phyloP scores from a whole-genome alignment of 371 early-diverging fungal species.

The Capniomyces stellatus region DNA sequence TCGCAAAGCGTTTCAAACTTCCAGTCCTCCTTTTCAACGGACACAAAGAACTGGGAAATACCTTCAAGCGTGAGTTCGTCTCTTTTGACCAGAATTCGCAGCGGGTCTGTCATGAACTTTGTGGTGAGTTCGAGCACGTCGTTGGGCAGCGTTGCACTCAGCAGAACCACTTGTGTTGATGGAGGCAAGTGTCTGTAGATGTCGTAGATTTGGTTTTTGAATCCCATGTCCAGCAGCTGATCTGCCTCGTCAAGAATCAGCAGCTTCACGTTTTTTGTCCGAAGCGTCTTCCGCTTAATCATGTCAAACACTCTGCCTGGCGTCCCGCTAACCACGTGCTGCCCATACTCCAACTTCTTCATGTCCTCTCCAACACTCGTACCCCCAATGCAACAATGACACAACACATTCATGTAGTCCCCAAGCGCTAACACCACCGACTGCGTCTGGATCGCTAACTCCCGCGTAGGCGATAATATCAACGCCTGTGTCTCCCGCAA shows the following conservation, averaged over 20 bases:
- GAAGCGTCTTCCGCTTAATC: slow-evolving; percentile 79
- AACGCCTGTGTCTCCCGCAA: slow-evolving; percentile 86
- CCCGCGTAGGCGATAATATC: slow-evolving; percentile 97
- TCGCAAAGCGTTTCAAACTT: slow-evolving; percentile 93
- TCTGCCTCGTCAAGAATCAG: slow-evolving; percentile 99
- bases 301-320: slow-evolving; percentile 99
- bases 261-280: slow-evolving; percentile 83
- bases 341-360: slow-evolving; percentile 64
- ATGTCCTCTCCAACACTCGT: slow-evolving; percentile 84
- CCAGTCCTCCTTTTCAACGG: slow-evolving; percentile 92
- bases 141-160: slow-evolving; percentile 93
- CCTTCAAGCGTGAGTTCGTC: slow-evolving; percentile 99
- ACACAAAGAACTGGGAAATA: slow-evolving; percentile 98
- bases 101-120: slow-evolving; percentile 95
- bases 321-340: slow-evolving; percentile 96
- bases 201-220: slow-evolving; percentile 97
- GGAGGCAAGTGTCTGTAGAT: slow-evolving; percentile 90
- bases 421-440: slow-evolving; percentile 80
- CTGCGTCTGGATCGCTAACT: slow-evolving; percentile 95
- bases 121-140: slow-evolving; percentile 95
- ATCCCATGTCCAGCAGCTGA: slow-evolving; percentile 93
- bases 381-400: slow-evolving; percentile 97
- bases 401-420: slow-evolving; percentile 84
- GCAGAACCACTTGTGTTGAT: slow-evolving; percentile 91
- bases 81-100: slow-evolving; percentile 98